phyloP scores from a whole-genome alignment of 1,284 basidiomycete species.

The Coniophora puteana region DNA sequence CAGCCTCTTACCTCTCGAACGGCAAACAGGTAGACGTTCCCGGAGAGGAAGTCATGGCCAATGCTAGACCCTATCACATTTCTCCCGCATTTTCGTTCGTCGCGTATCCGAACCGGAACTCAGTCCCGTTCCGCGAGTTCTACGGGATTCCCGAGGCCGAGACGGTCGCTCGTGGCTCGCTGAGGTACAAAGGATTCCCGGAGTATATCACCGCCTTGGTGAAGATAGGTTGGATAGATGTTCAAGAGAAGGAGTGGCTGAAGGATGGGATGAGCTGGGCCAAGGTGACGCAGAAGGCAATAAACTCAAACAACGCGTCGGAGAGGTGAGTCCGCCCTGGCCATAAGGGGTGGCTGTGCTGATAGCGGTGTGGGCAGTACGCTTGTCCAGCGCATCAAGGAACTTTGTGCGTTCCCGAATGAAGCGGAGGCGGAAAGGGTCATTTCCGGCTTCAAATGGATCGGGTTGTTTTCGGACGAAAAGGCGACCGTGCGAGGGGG shows the following conservation, averaged over 20 bases:
- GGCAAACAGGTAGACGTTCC: conserved; percentile 49
- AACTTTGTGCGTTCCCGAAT: conserved; percentile 47
- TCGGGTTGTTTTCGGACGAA: conserved; percentile 65
- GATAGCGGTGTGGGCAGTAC: conserved; percentile 20
- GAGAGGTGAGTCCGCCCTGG: conserved; percentile 38
- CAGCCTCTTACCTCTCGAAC: conserved; percentile 54
- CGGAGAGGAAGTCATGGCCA: conserved; percentile 53
- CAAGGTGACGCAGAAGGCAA: conserved; percentile 58
- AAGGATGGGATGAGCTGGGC: conserved; percentile 53
- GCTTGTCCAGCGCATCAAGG: conserved; percentile 48
- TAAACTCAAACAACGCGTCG: conserved; percentile 47
- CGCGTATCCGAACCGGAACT: conserved; percentile 79
- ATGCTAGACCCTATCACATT: conserved; percentile 75
- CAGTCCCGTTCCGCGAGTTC: conserved; percentile 56
- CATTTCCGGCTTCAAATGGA: conserved; percentile 63
- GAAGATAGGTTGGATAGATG: conserved; percentile 67
- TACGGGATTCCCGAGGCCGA: conserved; percentile 75
- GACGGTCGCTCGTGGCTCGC: conserved; percentile 70
- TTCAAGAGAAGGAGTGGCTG: conserved; percentile 55
- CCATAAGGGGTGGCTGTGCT: not conserved
- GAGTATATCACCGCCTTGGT: conserved; percentile 70
- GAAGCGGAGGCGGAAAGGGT: conserved; percentile 49
- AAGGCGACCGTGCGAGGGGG: conserved; percentile 44
- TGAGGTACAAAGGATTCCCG: conserved; percentile 78
- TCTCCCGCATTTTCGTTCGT: conserved; percentile 74